These are phyloP conservation scores for Linderina pennispora DNA, from an alignment of 192 early-diverging fungal species.

Conservation along the genomic window DNA sequence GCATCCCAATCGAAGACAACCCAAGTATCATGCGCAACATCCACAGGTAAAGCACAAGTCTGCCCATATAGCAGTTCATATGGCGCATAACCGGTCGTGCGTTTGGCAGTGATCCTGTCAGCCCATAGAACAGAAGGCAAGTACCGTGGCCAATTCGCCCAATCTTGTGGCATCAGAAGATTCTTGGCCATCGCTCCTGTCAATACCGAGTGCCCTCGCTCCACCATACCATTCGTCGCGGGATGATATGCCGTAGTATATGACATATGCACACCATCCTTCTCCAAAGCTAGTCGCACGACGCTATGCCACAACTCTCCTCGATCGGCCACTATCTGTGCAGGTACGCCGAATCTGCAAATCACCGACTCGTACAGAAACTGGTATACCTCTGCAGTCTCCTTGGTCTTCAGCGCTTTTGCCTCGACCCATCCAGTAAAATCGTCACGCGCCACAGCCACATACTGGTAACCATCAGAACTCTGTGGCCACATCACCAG, in stretches of 20 bases:
- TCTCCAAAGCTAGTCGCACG: neutral
- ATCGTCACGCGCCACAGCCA: constrained; percentile 4
- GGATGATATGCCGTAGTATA: constrained; percentile 3
- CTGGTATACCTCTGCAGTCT: neutral
- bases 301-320: constrained; percentile 2
- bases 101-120: neutral
- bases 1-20: neutral
- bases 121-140: constrained; percentile 1
- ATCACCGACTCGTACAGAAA: constrained; percentile 3
- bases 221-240: neutral
- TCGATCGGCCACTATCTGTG: constrained; percentile 1
- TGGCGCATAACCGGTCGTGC: neutral
- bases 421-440: constrained; percentile 7
- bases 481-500: neutral
- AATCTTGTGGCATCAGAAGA: neutral
- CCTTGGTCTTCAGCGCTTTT: neutral
- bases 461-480: neutral
- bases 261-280: neutral
- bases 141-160: neutral
- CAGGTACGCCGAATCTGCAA: constrained; percentile 1
- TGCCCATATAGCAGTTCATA: neutral
- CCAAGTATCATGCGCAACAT: neutral
- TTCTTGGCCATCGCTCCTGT: neutral
- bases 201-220: neutral
- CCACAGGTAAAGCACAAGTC: neutral